Base-by-base conservation (phyloP, 345 rosid genomes). In the Gossypium longicalyx region DNA sequence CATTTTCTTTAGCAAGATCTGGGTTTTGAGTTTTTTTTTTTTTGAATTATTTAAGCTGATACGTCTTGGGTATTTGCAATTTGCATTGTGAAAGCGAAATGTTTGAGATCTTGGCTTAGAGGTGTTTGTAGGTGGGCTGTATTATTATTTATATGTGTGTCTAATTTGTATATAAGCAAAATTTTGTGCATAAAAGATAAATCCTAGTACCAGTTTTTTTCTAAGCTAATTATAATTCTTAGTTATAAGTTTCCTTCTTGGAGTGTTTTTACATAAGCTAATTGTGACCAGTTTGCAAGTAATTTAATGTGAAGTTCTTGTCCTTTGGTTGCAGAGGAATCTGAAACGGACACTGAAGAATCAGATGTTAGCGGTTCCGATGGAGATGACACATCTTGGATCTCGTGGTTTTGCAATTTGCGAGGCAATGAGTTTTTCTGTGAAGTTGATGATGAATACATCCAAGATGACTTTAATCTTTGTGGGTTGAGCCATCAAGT, bases 401-500 rank as follows among this genome's bases (percentile, higher is more conserved):
- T 94, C 83, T 91, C 98, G 9, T 94, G 98, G 98, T 94, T 94
- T 77, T 91, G 98, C 86, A 94, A 89, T 78, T 87, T 94, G 85
- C 78, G 96, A 70, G 98, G 98, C 72, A 94, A 94, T 77, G 97
- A 94, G 72, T 94, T 94, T 76, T 94, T 91, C 80, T 94, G 97
- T 81, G 98, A 94, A 83, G 93, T 94, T 66, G 98, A 94, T 87
- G 98, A 94, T 53, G 96, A 94, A 27, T 94, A 92, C 79, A 90
- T 94, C 64, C 97, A 92, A 63, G 98, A 94, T 80, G 98, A 94
- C 81, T 94, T 94, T 58, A 94, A 94, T 81, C 98, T 94, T 7
- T 94, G 98, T 80, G 98, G 98, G 47, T 82, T 94, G 82, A 94
- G 98, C 85, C 84, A 93, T 83, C 98, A 91, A 92, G 93, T 94